A percentile compares a stretch with the other conserved stretches of the same genome.
These are phyloP conservation scores for Trametes coccinea DNA, from an alignment of 768 basidiomycete species.

Conservation along the genomic window DNA sequence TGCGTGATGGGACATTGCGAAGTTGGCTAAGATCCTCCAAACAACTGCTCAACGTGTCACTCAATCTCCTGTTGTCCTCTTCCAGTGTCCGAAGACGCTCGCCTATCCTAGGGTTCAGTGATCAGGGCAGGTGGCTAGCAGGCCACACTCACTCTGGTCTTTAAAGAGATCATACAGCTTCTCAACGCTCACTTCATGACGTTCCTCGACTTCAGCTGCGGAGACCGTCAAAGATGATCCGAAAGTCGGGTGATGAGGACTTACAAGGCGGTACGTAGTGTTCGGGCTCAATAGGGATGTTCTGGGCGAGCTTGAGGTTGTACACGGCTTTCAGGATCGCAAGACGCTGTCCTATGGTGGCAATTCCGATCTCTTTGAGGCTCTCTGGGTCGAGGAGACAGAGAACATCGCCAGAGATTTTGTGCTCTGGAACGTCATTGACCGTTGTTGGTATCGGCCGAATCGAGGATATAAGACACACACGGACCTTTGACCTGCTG, in stretches of 20 bases:
- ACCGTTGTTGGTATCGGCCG: constrained; percentile 4
- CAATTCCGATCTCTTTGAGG: constrained; percentile 83
- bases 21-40: constrained; percentile 62
- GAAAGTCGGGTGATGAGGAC: constrained; percentile 32
- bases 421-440: constrained; percentile 65
- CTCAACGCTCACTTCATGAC: constrained; percentile 59
- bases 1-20: constrained; percentile 25
- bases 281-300: constrained; percentile 78
- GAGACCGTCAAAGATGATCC: not conserved
- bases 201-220: constrained; percentile 61
- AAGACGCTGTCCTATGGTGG: constrained; percentile 89
- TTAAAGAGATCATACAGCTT: constrained; percentile 64
- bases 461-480: constrained; percentile 22
- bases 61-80: constrained; percentile 74
- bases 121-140: not conserved
- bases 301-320: constrained; percentile 80
- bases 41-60: constrained; percentile 58
- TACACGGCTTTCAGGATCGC: constrained; percentile 93
- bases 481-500: constrained; percentile 69
- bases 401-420: constrained; percentile 88
- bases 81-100: constrained; percentile 70
- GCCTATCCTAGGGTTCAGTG: constrained; percentile 41
- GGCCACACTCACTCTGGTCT: constrained; percentile 62
- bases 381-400: constrained; percentile 80
- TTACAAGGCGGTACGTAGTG: constrained; percentile 89